Evolutionary conservation across 129 eudicot species (phyloP), one percentile per base, ranked within the genome.

Genomic region (Mikania micrantha): DNA sequence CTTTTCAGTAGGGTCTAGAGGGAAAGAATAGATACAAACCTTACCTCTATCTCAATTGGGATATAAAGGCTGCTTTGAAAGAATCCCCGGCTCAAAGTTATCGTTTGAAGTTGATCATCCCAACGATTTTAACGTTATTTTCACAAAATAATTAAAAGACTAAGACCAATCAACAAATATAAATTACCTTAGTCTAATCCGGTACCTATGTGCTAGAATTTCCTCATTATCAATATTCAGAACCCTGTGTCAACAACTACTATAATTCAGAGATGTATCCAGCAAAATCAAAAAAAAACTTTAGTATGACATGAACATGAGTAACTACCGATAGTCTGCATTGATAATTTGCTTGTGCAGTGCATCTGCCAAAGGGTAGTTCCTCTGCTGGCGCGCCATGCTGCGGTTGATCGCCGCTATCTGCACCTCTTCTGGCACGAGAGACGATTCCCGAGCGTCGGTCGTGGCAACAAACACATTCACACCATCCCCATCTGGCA

Each of bases 401-500:
- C 82, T 64, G 77, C 89, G 70, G 73, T 88, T 81, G 25, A 77
- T 84, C 4, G 86, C 89, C 4, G 95, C 95, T 53, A 70, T 39
- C 36, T 68, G 89, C 25, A 88, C 85, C 7, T 80, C 89, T 38
- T 59, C 77, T n/a, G 96, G 98, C 74, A 92, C 95, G 48, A 25
- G 77, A 4, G 96, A 78, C 0, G 96, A 80, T 62, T 92, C 96
- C 25, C 88, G 83, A 32, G 90, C 57, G 60, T 88, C 86, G 4
- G 28, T 34, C 7, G 84, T 67, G 16, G 83, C 82, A 39, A 92
- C 98, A 60, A 84, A 88, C 12, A 92, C 98, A 3, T 91, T 92
- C 50, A 88, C 78, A 8, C 88, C 82, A 81, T 92, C 98, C 19
- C 98, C 98, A 68, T 92, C 98, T 13, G 91, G 96, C 38, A 92